phyloP scores from a whole-genome alignment of 1,284 basidiomycete species.

The Ceratobasidium sp. region DNA sequence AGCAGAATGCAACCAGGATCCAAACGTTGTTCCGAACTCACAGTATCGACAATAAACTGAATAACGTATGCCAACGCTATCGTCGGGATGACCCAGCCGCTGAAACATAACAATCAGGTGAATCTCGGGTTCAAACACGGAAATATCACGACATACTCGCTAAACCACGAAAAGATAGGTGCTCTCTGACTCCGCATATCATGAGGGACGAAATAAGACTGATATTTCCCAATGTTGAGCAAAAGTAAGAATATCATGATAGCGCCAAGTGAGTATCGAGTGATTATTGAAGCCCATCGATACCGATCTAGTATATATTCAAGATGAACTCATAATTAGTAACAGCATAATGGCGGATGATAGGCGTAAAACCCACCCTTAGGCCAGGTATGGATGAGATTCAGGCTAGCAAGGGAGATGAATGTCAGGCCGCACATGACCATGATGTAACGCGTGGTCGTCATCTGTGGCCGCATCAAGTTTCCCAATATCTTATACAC shows the following conservation, averaged over 20 bases:
- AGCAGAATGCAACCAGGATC: too few relatives aligned
- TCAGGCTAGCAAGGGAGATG: constrained; percentile 1
- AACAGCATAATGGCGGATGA: too few relatives aligned
- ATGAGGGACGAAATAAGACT: background rate
- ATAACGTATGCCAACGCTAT: constrained; percentile 22
- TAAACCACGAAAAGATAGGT: constrained; percentile 25
- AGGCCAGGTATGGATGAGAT: constrained; percentile 30
- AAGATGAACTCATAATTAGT: background rate
- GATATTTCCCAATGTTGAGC: constrained; percentile 20
- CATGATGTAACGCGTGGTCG: constrained; percentile 16
- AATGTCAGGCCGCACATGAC: constrained; percentile 5
- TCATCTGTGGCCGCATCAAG: background rate
- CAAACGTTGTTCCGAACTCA: too few relatives aligned
- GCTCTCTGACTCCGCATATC: too few relatives aligned
- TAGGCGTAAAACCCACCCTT: background rate
- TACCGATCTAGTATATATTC: background rate
- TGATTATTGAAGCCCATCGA: constrained; percentile 21
- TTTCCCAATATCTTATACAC: constrained; percentile 13
- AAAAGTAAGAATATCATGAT: background rate
- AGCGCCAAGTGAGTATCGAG: background rate
- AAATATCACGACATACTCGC: too few relatives aligned
- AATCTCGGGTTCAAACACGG: too few relatives aligned
- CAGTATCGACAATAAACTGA: constrained; percentile 31
- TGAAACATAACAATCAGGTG: too few relatives aligned
- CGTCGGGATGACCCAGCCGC: constrained; percentile 36